Evolutionary conservation across 352 stramenopile species (phyloP).

Genomic region (Globisporangium paddicum): DNA sequence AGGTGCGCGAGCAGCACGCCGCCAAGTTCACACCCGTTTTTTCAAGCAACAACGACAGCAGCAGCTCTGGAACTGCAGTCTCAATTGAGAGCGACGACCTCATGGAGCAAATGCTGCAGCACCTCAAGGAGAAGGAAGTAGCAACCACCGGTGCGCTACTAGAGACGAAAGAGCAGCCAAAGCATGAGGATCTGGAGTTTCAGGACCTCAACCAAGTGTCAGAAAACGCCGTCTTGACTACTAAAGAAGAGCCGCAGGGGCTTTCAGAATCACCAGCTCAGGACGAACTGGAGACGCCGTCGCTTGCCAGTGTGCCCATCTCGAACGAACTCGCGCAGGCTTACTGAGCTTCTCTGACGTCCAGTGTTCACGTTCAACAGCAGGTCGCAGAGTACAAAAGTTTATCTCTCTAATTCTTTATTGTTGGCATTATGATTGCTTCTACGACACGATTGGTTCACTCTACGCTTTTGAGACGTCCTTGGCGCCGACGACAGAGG

Average conservation of each 20-base stretch:
- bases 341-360: conserved; percentile 3
- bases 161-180: neutral
- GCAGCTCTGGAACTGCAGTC: neutral
- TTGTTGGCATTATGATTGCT: neutral
- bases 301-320: neutral
- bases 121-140: conserved; percentile 14
- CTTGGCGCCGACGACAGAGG: neutral
- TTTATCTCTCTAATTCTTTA: conserved; percentile 10
- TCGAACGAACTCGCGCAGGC: conserved; percentile 13
- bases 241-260: neutral
- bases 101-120: conserved; percentile 13
- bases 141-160: neutral
- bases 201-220: neutral
- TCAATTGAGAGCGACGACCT: conserved; percentile 12
- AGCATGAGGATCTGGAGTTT: neutral
- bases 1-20: conserved; percentile 68
- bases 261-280: neutral
- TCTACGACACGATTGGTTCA: neutral
- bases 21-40: conserved; percentile 42
- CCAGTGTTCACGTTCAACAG: too few relatives aligned
- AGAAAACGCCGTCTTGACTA: neutral
- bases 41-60: neutral
- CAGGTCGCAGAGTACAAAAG: too few relatives aligned
- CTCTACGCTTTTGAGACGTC: conserved; percentile 3
- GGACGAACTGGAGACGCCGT: neutral